Evolutionary conservation across 2,329 filamentous ascomycete genomes (phyloP).

Genomic region (Cylindrodendrum hubeiense): DNA sequence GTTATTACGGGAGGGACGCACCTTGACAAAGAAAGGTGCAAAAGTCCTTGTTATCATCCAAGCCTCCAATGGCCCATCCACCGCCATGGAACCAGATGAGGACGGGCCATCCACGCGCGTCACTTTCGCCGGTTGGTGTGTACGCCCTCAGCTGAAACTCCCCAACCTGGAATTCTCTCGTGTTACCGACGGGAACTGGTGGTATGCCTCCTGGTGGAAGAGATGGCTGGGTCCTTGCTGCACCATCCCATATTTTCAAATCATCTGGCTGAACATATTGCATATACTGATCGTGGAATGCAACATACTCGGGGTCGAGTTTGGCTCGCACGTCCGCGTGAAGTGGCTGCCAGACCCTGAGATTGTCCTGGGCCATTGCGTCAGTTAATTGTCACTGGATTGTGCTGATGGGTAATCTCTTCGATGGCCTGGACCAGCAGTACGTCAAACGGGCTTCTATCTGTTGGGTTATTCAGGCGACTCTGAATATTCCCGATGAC

Average conservation of each 20-base stretch:
- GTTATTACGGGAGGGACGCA: not conserved
- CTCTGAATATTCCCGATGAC: not conserved
- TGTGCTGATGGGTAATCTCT: not conserved
- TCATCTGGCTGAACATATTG: constrained; percentile 49
- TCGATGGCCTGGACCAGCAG: no score
- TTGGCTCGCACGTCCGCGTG: constrained; percentile 39
- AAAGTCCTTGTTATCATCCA: constrained; percentile 48
- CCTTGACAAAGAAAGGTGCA: constrained; percentile 43
- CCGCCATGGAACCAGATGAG: constrained; percentile 52
- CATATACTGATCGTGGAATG: constrained; percentile 49
- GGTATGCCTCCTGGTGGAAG: constrained; percentile 33
- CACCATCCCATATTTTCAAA: constrained; percentile 45
- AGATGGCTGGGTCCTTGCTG: constrained; percentile 37
- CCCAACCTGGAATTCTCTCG: constrained; percentile 38
- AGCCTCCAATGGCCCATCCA: constrained; percentile 50
- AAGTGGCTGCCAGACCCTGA: constrained; percentile 42
- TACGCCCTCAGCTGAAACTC: constrained; percentile 44
- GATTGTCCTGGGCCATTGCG: not conserved
- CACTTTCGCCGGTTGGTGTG: constrained; percentile 33
- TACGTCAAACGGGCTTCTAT: no score
- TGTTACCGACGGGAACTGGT: constrained; percentile 36
- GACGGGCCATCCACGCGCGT: constrained; percentile 43
- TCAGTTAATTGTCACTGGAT: not conserved
- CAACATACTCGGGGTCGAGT: constrained; percentile 51
- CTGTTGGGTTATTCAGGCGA: no score